phyloP scores from a whole-genome alignment of 192 early-diverging fungal species.

The Rhizoclosmatium globosum region DNA sequence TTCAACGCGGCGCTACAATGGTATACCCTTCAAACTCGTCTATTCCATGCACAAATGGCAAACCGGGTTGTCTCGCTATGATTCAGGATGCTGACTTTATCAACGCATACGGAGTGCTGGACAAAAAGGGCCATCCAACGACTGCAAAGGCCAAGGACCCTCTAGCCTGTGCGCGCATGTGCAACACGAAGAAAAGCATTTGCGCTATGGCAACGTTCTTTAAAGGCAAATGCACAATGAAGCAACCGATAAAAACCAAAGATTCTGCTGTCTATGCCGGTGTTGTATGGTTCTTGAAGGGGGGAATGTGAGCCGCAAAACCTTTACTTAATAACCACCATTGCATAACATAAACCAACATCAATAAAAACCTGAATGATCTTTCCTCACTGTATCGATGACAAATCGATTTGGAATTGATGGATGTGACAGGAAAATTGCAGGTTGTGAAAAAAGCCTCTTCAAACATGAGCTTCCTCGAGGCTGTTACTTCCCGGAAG shows the following conservation, averaged over 20 bases:
- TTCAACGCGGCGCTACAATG: not conserved
- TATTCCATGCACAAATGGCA: not conserved
- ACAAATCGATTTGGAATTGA: too few species aligned
- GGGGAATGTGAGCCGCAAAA: too few species aligned
- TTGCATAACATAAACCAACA: too few species aligned
- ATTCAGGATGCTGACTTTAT: constrained; percentile 1
- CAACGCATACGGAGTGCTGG: constrained; percentile 11
- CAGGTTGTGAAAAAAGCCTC: too few species aligned
- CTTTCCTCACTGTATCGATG: too few species aligned
- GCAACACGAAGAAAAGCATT: not conserved
- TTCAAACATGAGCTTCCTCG: too few species aligned
- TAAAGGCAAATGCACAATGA: constrained; percentile 4
- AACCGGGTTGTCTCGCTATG: not conserved
- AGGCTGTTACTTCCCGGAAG: not conserved
- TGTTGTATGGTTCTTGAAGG: not conserved
- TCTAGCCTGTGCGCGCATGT: not conserved
- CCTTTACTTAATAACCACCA: too few species aligned
- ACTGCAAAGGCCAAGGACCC: not conserved
- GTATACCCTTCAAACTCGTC: constrained; percentile 1
- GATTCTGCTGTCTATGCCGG: constrained; percentile 6
- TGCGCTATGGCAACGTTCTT: constrained; percentile 9
- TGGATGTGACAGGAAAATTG: too few species aligned
- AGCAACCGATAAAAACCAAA: not conserved
- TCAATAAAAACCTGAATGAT: too few species aligned
- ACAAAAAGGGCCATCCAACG: not conserved